These are phyloP conservation scores for Chamaecyparis obtusa DNA, from an alignment of 75 land plant genomes.

Conservation along the genomic window DNA sequence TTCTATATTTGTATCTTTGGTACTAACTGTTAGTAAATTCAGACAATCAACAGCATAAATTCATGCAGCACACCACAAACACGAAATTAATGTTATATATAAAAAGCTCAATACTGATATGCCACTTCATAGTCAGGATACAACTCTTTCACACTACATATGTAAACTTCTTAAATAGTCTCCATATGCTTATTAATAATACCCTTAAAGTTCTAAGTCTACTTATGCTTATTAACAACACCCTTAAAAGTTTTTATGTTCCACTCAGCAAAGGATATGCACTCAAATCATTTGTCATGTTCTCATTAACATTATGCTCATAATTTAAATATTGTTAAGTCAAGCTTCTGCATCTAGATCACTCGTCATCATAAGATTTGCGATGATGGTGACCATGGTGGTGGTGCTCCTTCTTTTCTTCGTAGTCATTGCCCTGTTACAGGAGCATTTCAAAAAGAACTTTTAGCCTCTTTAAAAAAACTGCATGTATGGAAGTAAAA, in stretches of 20 bases:
- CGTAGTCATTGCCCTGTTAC: neutral
- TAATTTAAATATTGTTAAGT: neutral
- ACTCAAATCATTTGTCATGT: neutral
- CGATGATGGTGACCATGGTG: neutral
- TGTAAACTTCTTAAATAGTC: neutral
- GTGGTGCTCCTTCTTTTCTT: neutral
- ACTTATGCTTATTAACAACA: neutral
- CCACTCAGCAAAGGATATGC: neutral
- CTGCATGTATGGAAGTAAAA: neutral
- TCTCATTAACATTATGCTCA: neutral
- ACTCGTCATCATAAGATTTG: slow-evolving; percentile 1
- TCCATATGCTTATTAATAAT: neutral
- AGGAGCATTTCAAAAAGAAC: neutral
- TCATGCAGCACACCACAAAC: neutral
- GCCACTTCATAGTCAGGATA: neutral
- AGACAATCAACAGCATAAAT: neutral
- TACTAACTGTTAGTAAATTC: neutral
- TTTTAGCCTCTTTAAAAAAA: neutral
- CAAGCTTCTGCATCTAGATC: neutral
- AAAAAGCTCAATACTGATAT: neutral
- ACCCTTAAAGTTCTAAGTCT: neutral
- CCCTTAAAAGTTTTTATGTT: neutral
- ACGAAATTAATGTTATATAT: neutral
- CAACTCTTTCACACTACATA: neutral
- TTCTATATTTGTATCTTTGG: neutral